Conservation (phyloP, 768 basidiomycete species). For the Panaeolus papilionaceus region DNA sequence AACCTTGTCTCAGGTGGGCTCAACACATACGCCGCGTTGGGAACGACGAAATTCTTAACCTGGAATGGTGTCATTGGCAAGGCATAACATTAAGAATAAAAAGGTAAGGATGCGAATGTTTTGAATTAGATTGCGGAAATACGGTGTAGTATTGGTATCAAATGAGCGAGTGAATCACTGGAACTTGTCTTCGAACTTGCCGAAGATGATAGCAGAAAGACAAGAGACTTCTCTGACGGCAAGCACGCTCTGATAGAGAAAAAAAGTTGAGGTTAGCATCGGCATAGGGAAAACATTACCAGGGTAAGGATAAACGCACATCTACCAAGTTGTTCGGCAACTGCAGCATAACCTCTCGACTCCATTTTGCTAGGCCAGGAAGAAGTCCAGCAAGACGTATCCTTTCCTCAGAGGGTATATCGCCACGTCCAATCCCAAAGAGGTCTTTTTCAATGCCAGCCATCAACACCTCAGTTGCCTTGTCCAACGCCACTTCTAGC, state of each 20-base stretch:
- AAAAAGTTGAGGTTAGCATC: neutral
- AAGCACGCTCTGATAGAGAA: slow-evolving; percentile 57
- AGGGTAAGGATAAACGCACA: slow-evolving; percentile 53
- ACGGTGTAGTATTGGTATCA: neutral
- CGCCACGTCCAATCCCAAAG: slow-evolving; percentile 44
- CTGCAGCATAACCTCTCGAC: slow-evolving; percentile 66
- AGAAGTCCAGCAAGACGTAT: slow-evolving; percentile 81
- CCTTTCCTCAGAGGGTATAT: slow-evolving; percentile 44
- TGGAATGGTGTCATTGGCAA: neutral
- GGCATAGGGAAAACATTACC: slow-evolving; percentile 17
- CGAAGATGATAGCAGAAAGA: slow-evolving; percentile 77
- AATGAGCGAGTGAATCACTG: neutral
- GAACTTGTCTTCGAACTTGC: slow-evolving; percentile 66
- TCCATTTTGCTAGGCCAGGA: slow-evolving; percentile 83
- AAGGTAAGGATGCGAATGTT: neutral
- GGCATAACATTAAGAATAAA: slow-evolving; percentile 8
- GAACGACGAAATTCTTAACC: no score
- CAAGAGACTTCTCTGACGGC: slow-evolving; percentile 67
- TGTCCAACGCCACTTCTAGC: slow-evolving; percentile 76
- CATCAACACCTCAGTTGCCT: slow-evolving; percentile 68
- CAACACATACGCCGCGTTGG: no score
- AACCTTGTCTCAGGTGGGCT: no score
- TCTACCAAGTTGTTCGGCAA: slow-evolving; percentile 85
- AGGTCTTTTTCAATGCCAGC: slow-evolving; percentile 68
- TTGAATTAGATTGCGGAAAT: neutral